A percentile compares a stretch with the other conserved stretches of the same genome.
These are phyloP conservation scores for Cicer bijugum DNA, from an alignment of 306 rosid species.

Conservation along the genomic window DNA sequence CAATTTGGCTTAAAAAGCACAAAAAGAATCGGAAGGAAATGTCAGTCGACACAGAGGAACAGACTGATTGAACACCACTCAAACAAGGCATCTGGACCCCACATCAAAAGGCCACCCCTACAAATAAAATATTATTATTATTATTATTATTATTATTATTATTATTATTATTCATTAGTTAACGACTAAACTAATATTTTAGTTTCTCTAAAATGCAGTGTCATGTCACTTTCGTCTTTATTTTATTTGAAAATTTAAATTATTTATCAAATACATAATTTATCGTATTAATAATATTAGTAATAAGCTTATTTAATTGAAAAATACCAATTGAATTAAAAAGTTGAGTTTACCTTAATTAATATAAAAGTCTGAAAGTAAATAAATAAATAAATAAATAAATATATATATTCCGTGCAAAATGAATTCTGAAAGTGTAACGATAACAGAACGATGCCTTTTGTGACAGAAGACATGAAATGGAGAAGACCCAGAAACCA, in stretches of 20 bases:
- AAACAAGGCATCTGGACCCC: constrained; percentile 61
- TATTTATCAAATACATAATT: too few species aligned
- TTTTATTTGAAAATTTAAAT: too few species aligned
- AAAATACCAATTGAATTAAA: too few species aligned
- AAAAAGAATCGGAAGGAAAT: constrained; percentile 54
- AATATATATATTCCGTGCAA: constrained; percentile 22
- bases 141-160: neutral
- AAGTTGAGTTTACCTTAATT: neutral
- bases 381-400: constrained; percentile 16
- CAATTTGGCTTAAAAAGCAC: constrained; percentile 50
- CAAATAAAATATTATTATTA: constrained; percentile 1
- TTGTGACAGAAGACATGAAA: constrained; percentile 55
- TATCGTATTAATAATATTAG: too few species aligned
- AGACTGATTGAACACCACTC: constrained; percentile 55
- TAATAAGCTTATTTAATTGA: too few species aligned
- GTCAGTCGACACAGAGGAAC: too few species aligned
- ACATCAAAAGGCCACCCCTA: constrained; percentile 51
- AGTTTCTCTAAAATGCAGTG: too few species aligned
- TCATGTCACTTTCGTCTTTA: too few species aligned
- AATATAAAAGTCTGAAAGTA: constrained; percentile 12
- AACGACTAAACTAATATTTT: too few species aligned
- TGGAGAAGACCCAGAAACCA: constrained; percentile 76
- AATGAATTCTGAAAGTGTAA: neutral
- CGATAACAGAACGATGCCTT: constrained; percentile 51
- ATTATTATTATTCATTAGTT: too few species aligned